Evolutionary conservation across 495 filamentous ascomycete genomes (phyloP), one percentile per base, ranked within the genome.

Genomic region (Acidomyces sp.): DNA sequence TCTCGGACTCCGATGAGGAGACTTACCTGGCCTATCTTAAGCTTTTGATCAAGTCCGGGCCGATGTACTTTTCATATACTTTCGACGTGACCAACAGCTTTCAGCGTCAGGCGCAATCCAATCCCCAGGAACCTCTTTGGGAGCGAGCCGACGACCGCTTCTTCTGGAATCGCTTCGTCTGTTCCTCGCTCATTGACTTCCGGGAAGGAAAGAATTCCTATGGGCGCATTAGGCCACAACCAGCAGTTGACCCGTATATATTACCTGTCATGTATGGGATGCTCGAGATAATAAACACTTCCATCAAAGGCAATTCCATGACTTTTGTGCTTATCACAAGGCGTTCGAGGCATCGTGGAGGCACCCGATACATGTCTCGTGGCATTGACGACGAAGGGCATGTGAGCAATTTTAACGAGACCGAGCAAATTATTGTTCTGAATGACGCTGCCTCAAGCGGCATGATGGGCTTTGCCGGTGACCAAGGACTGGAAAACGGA

Each of bases 1-100:
- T 96, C 29, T 83, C 80, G 57, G 90, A 97, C 54, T 72, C 72
- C 25, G 92, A 97, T 51, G 90, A 97, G 68, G 86, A 96, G 61
- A 77, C 72, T 39, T 95, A 92, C 62, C 67, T 96, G 17, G 64
- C 70, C 11, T 63, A 96, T 11, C 68, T 96, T 35, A 82, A 81
- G 54, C 71, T 68, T 16, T 71, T 85, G 37, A 69, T 97, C 37
- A 82, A 82, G 53, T 75, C 71, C 3, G 80, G 81, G 0, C 86
- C 87, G 5, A 86, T 96, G 82, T 95, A 94, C 68, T 96, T 96
- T 58, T 95, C 90, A 32, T 97, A 97, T 65, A 84, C 85, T 13
- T 68, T 90, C 53, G 90, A 97, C 55, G 65, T 97, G 46, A 97
- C 90, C 34, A 95, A 88, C 64, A 83, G 71, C 58, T 92, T 94